Evolutionary conservation across 2,329 filamentous ascomycete genomes (phyloP), one percentile per base, ranked within the genome.

Genomic region (Colletotrichum brevisporum): DNA sequence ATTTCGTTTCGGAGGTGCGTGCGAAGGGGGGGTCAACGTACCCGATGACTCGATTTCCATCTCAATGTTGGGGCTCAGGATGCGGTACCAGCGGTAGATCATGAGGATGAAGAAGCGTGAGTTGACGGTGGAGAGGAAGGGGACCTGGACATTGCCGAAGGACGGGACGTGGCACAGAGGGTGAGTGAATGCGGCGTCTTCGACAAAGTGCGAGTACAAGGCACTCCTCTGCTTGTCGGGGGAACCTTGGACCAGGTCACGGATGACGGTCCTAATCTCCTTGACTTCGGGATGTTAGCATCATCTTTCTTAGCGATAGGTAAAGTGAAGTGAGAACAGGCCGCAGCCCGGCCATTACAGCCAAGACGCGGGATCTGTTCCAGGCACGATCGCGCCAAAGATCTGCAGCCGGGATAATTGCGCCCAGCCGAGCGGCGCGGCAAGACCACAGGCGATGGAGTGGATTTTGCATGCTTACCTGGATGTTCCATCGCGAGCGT

Each of bases 51-150:
- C 87, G 18, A 97, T 84, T 1, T 86, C 81, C 13, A 95, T 81
- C 51, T 90, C 85, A 72, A 96, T 92, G 18, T 84, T 83, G 0
- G 94, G 94, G 70, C 90, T 94, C 76, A 97, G 84, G 72, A 95
- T 92, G 76, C 94, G 93, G 80, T 97, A 95, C 92, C 92, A 95
- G 48, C 90, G 88, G 76, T 94, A 97, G 65, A 97, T 91, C 73
- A 86, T 85, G 55, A 87, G 82, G 18, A 97, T 85, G 6, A 93
- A 77, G 80, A 85, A 89, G 51, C 93, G 86, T 10, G 92, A 95
- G 71, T 91, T 88, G 26, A 88, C 63, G 1, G 75, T 74, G 48
- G 41, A 45, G 0, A 83, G 72, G 2, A 85, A 73, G 1, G 83
- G 85, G 1, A 87, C 57, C 2, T 76, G 67, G 36, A 80, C 72